Base-by-base conservation (phyloP, 352 stramenopile species). In the Thraustochytrium sp. region DNA sequence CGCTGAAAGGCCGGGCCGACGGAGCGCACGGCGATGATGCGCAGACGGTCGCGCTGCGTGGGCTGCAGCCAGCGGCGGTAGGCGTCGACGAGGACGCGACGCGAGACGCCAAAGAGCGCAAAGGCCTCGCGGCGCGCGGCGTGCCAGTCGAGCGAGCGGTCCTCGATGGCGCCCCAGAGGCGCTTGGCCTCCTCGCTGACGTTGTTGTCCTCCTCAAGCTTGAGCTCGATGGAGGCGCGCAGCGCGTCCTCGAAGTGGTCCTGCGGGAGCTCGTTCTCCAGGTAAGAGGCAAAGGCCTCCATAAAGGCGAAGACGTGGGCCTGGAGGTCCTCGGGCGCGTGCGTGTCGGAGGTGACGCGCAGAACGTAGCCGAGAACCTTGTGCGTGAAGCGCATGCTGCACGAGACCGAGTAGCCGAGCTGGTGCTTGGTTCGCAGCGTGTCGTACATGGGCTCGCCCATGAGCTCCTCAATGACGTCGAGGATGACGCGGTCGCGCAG, bases 391-490 rank as follows among this genome's bases (percentile, higher is more conserved):
- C 68, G 68, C 31, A 72, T 64, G 42, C 68, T 53, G 83, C 92
- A 96, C n/a, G 90, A 94, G 13, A 96, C 92, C 40, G 94, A 90
- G 86, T 96, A 96, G 1, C 92, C 92, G 2, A 96, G 87, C 76
- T 95, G 92, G 76, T 95, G 88, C 84, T 95, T 95, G 0, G 92
- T 96, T 36, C 92, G 90, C 31, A 96, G 84, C 0, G 90, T 91
- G 54, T 95, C 91, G 83, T 95, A 96, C 21, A 95, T 85, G 34
- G 92, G 92, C 72, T 96, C 92, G 54, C 94, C 91, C 91, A 96
- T 96, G 63, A 95, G 85, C 59, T 94, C 89, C 64, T 95, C 90
- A 11, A 96, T 84, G 82, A 96, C 85, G 62, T 95, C 91, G 0
- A 89, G 23, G 55, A 93, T 91, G n/a, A 91, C 91, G 38, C 93